A percentile compares a stretch with the other conserved stretches of the same genome.
These are phyloP conservation scores for Trichophaea hybrida DNA, from an alignment of 2,329 filamentous ascomycete genomes.

Conservation along the genomic window DNA sequence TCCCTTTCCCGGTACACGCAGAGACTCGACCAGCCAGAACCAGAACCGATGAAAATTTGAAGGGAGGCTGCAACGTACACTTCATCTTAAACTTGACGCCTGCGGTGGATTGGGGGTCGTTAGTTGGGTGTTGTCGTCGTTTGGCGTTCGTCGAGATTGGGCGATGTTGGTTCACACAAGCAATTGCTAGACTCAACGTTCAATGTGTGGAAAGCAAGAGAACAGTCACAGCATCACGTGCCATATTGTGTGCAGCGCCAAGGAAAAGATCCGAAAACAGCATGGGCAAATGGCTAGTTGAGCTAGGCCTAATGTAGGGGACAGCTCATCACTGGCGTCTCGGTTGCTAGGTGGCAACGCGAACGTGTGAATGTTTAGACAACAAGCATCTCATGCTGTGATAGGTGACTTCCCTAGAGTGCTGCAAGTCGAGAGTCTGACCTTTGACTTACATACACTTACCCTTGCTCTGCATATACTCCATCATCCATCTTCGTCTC, in stretches of 20 bases:
- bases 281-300: not conserved
- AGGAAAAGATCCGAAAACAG: not conserved
- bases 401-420: too few relatives aligned
- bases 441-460: too few relatives aligned
- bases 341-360: too few relatives aligned
- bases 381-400: too few relatives aligned
- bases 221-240: slow-evolving; percentile 14
- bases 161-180: slow-evolving; percentile 10
- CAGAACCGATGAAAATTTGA: not conserved
- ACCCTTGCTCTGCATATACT: too few relatives aligned
- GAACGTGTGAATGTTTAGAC: too few relatives aligned
- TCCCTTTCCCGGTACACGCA: not conserved
- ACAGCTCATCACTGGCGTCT: too few relatives aligned
- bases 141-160: slow-evolving; percentile 11
- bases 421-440: too few relatives aligned
- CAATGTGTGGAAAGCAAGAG: slow-evolving; percentile 6
- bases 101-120: slow-evolving; percentile 17
- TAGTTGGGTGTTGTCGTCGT: slow-evolving; percentile 23
- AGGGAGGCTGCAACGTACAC: slow-evolving; percentile 28
- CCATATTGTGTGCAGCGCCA: not conserved
- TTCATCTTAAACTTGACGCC: slow-evolving; percentile 29
- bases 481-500: too few relatives aligned
- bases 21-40: not conserved
- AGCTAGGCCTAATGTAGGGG: too few relatives aligned
- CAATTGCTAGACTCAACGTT: slow-evolving; percentile 8